Base-by-base conservation (phyloP, 371 early-diverging fungal species). In the Lichtheimia corymbifera region DNA sequence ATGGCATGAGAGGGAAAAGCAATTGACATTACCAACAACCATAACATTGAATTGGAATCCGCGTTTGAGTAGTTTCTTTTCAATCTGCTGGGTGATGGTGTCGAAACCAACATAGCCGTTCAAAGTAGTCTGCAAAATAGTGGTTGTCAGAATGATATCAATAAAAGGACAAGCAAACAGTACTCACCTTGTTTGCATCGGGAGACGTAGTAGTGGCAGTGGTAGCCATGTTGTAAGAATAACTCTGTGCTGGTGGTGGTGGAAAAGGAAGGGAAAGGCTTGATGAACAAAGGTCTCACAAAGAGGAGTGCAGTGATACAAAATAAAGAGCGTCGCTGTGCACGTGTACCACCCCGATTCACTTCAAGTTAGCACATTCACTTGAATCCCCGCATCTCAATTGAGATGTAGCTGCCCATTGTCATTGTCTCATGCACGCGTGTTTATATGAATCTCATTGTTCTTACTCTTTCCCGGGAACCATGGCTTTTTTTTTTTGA, bases 31-130 rank as follows among this genome's bases (percentile, higher is more conserved):
- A 89, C 96, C 96, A 68, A 94, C 96, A 55, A 94, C 88, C 87
- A 95, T 93, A 63, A 97, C 83, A 80, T 97, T 97, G 77, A 97
- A 92, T 71, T 88, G 87, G 82, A 97, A 96, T 43, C 96, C 96
- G 44, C 95, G 89, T 83, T 96, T 94, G 55, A 95, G 74, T 63
- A 95, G 84, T 81, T 93, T 94, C 79, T 88, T 88, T 71, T 94
- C 93, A 68, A 94, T 93, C 80, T 97, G 97, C 59, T 86, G 83
- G 61, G 96, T 92, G 80, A 96, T 91, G 65, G 92, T 88, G 79
- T 96, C 97, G 77, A 96, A 96, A 64, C 97, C 97, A 71, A 97
- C 97, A 76, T 96, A 96, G 56, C 84, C 83, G 67, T 85, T 85
- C 57, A 88, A 77, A 42, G 63, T 53, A 61, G 83, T 80, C 88